These are phyloP conservation scores for Skeletonema tropicum DNA, from an alignment of 108 stramenopile species.

Conservation along the genomic window DNA sequence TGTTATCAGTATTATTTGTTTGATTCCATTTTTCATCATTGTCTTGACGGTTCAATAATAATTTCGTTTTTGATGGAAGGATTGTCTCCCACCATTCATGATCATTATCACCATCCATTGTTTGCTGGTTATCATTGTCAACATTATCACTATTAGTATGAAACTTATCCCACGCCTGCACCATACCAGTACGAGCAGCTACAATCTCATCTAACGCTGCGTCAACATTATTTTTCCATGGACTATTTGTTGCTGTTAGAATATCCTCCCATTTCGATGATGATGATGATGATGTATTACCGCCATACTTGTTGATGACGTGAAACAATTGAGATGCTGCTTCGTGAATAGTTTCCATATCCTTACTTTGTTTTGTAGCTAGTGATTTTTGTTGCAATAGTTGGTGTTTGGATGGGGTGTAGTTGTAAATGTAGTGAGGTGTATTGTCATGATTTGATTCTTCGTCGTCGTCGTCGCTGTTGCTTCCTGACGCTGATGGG, in stretches of 20 bases:
- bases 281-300: background rate
- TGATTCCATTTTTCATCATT: background rate
- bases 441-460: background rate
- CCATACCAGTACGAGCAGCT: conserved; percentile 9
- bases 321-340: conserved; percentile 16
- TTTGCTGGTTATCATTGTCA: background rate
- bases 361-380: background rate
- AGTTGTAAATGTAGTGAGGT: background rate
- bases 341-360: conserved; percentile 7
- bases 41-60: background rate
- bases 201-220: conserved; percentile 43
- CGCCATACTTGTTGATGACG: conserved; percentile 33
- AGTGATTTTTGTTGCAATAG: background rate
- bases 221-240: conserved; percentile 1
- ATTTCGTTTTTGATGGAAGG: background rate
- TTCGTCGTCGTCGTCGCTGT: background rate
- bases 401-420: background rate
- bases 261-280: background rate
- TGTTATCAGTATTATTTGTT: background rate
- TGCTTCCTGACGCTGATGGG: background rate
- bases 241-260: conserved; percentile 19
- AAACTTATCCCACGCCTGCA: conserved; percentile 17
- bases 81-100: conserved; percentile 8
- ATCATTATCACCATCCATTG: too few relatives aligned
- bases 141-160: background rate